Base-by-base conservation (phyloP, 2,329 filamentous ascomycete genomes). In the Chaetomium globosum region DNA sequence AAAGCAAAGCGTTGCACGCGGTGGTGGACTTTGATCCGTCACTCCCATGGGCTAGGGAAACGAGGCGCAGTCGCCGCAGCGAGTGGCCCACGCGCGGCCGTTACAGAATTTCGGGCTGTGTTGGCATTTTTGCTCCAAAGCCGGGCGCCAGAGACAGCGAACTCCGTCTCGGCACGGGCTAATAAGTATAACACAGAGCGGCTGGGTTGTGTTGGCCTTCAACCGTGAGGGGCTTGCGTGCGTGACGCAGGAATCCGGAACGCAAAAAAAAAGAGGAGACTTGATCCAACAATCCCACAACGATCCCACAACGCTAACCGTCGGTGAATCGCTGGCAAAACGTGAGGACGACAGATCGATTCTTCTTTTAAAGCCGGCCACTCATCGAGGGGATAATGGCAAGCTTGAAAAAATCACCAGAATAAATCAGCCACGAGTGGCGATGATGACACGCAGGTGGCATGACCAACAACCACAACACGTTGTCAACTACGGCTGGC, bases 41-140 rank as follows among this genome's bases (percentile, higher is more conserved):
- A 28, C 30, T 59, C 51, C 19, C 36, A 26, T 28, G 56, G 36
- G 56, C 49, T 49, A 13, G 23, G 39, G 53, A 33, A 26, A 26
- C 19, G 64, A 63, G 66, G 66, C 66, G 63, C 63, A 67, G 66
- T 33, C 26, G 56, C 58, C 62, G 62, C 65, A 60, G 59, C 62
- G 31, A 58, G 59, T 56, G 53, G 66, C 66, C 48, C 56, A 31
- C 46, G 5, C 23, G 19, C 36, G 19, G 26, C 5, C 26, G 31
- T 31, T 53, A 43, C 56, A 16, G 13, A 33, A 36, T 49, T 26
- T 59, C 9, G 57, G 58, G 63, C 58, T 53, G 58, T 61, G 58
- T 56, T 33, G 12, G 43, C 48, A 31, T 19, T 43, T 21, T 6
- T 33, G 3, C 33, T 21, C 1, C 58, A 31, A 5, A 21, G 31